Conservation (phyloP, 2,329 filamentous ascomycete species). For the Apiospora kogelbergensis region DNA sequence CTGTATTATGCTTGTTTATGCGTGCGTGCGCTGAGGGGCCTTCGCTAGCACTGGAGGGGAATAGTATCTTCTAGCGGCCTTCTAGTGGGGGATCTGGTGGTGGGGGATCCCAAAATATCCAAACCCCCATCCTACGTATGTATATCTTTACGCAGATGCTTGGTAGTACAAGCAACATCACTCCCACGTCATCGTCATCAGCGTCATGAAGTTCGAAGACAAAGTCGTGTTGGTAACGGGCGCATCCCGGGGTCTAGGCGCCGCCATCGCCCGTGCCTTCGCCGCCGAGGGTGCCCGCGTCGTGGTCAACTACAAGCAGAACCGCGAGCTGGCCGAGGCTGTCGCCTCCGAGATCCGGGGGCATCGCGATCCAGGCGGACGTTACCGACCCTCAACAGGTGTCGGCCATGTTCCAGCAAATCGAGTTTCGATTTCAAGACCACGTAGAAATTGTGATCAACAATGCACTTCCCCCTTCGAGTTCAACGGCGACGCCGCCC, state of each 20-base stretch:
- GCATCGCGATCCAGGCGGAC: slow-evolving; percentile 11
- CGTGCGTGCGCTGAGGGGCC: not conserved
- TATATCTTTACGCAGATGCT: too few species aligned
- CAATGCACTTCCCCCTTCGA: slow-evolving; percentile 11
- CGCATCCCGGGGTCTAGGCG: slow-evolving; percentile 10
- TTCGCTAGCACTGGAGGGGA: not conserved
- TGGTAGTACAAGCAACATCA: not conserved
- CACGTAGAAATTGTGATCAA: slow-evolving; percentile 11
- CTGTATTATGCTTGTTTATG: too few species aligned
- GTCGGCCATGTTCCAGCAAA: not conserved
- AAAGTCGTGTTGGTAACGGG: slow-evolving; percentile 12
- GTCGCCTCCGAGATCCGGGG: slow-evolving; percentile 4
- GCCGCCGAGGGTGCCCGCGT: slow-evolving; percentile 1
- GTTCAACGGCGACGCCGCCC: slow-evolving; percentile 12
- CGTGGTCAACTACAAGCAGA: slow-evolving; percentile 6
- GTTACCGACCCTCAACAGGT: slow-evolving; percentile 9
- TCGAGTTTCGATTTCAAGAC: not conserved
- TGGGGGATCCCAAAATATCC: too few species aligned
- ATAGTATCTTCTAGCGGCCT: not conserved
- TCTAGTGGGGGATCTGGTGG: not conserved
- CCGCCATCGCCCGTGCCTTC: slow-evolving; percentile 10
- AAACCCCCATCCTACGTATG: too few species aligned
- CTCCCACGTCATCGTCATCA: not conserved
- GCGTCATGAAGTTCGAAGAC: not conserved
- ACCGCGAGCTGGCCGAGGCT: not conserved